These are phyloP conservation scores for Leishmania gerbilli DNA, from an alignment of 208 protist species.

Conservation along the genomic window DNA sequence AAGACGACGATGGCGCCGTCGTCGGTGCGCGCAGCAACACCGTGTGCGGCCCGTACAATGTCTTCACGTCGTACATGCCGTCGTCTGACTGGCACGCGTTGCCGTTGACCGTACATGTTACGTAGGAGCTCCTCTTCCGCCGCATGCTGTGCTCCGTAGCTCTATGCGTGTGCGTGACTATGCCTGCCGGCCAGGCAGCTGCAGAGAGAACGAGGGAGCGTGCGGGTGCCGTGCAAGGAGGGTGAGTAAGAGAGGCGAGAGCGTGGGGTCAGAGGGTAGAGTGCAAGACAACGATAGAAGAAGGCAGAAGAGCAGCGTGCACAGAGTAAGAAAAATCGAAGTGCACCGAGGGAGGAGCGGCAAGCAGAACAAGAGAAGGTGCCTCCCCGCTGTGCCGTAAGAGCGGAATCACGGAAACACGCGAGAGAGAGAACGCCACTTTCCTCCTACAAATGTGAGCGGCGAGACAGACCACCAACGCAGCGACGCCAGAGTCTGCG, in stretches of 20 bases:
- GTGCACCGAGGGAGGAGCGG: too few relatives aligned
- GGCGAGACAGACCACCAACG: background rate
- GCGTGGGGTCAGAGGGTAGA: background rate
- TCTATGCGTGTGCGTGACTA: background rate
- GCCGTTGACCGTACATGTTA: slow-evolving; percentile 44
- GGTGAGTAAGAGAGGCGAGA: background rate
- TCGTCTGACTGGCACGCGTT: slow-evolving; percentile 17
- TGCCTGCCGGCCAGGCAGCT: background rate
- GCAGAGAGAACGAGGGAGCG: background rate
- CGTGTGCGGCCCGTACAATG: slow-evolving; percentile 34
- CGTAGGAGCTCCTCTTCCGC: background rate
- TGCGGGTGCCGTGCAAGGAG: background rate
- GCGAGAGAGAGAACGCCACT: background rate
- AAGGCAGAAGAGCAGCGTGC: background rate
- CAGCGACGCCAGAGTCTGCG: background rate
- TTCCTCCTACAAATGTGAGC: background rate
- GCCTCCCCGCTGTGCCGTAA: background rate
- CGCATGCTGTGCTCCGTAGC: background rate
- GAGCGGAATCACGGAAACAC: background rate
- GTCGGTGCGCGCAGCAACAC: slow-evolving; percentile 35
- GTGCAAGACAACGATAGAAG: background rate
- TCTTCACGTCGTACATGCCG: slow-evolving; percentile 47
- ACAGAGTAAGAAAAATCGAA: background rate
- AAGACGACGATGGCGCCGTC: background rate
- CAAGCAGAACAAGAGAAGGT: background rate